phyloP scores from a whole-genome alignment of 495 filamentous ascomycete genomes.

The Penicillium manginii region DNA sequence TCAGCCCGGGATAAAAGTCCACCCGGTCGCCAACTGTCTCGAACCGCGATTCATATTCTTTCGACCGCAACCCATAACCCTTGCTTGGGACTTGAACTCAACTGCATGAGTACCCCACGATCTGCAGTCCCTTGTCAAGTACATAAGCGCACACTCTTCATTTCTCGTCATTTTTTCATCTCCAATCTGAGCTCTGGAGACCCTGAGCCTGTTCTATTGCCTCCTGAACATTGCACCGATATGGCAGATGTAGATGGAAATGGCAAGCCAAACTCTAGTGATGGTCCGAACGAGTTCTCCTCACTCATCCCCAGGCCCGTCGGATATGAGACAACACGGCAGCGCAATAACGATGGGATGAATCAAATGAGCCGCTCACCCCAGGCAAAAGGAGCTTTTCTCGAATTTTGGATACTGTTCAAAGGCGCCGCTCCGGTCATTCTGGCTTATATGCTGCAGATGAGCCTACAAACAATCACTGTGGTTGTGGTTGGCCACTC shows the following conservation, averaged over 20 bases:
- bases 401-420: conserved; percentile 71
- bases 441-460: conserved; percentile 86
- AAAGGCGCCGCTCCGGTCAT: conserved; percentile 79
- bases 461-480: conserved; percentile 83
- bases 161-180: not conserved
- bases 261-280: not conserved
- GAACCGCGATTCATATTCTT: not conserved
- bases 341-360: too few species aligned
- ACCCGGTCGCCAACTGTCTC: not conserved
- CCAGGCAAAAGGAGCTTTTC: conserved; percentile 38
- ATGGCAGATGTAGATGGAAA: not conserved
- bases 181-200: not conserved
- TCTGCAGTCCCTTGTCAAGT: not conserved
- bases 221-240: not conserved
- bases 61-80: not conserved
- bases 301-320: not conserved
- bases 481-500: conserved; percentile 83
- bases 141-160: not conserved
- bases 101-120: not conserved
- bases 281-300: not conserved
- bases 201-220: not conserved
- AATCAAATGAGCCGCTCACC: too few species aligned
- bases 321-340: not conserved
- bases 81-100: not conserved
- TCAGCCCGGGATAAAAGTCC: not conserved